phyloP scores from a whole-genome alignment of 345 rosid species.

The Corymbia maculata region DNA sequence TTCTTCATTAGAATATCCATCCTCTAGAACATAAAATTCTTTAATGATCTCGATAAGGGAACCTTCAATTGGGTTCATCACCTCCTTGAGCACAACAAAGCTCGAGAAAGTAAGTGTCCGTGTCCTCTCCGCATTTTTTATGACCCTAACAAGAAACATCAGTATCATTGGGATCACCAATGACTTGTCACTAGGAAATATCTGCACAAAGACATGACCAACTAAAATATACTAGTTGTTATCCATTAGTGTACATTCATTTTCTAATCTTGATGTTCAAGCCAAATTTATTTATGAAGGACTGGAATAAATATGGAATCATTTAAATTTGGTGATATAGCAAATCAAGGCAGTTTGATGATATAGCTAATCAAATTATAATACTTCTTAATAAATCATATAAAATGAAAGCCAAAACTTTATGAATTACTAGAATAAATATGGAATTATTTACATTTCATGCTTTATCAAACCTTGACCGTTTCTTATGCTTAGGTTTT shows the following conservation, averaged over 20 bases:
- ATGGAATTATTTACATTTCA: not conserved
- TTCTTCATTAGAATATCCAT: not conserved
- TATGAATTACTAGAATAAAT: not conserved
- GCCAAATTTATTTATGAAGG: not conserved
- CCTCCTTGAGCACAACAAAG: not conserved
- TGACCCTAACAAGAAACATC: fast-evolving
- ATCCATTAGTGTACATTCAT: not conserved
- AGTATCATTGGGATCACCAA: fast-evolving
- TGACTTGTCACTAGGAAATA: not conserved
- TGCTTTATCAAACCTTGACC: not conserved
- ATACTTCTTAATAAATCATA: not conserved
- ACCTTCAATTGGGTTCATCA: not conserved
- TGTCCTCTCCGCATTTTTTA: not conserved
- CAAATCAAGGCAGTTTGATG: not conserved
- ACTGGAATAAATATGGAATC: not conserved
- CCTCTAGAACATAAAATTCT: not conserved
- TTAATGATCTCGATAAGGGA: not conserved
- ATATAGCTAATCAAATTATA: not conserved
- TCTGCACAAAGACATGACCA: not conserved
- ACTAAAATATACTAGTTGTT: not conserved
- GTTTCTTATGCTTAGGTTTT: not conserved
- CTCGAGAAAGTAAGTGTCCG: fast-evolving
- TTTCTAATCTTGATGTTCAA: not conserved
- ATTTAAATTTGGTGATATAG: not conserved
- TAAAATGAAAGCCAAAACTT: not conserved